phyloP scores from a whole-genome alignment of 768 basidiomycete species.

The Amanita phalloides region DNA sequence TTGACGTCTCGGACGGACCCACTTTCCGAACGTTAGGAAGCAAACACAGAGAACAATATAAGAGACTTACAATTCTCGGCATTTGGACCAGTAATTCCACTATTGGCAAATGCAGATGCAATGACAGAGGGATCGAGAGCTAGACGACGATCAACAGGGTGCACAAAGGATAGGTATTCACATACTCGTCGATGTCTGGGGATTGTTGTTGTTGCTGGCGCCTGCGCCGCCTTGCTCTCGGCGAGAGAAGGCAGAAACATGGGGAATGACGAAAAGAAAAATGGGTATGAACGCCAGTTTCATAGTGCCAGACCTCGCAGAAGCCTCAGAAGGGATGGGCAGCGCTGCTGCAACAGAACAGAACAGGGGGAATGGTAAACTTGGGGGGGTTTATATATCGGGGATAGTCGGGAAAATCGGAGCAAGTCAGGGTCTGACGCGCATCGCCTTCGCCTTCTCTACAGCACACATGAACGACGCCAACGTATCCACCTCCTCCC shows the following conservation, averaged over 20 bases:
- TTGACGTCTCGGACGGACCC: conserved; percentile 38
- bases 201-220: conserved; percentile 13
- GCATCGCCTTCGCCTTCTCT: conserved; percentile 40
- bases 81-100: conserved; percentile 31
- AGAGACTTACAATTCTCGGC: conserved; percentile 10
- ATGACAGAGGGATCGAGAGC: conserved; percentile 44
- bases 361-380: conserved; percentile 13
- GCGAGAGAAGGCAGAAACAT: conserved; percentile 17
- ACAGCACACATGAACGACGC: conserved; percentile 73
- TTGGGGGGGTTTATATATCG: background rate
- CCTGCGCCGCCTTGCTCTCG: conserved; percentile 7
- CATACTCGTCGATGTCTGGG: conserved; percentile 34
- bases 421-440: background rate
- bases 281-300: conserved; percentile 35
- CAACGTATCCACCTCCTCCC: conserved; percentile 74
- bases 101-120: conserved; percentile 35
- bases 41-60: conserved; percentile 6
- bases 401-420: background rate
- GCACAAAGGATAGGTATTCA: background rate
- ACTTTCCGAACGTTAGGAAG: conserved; percentile 14
- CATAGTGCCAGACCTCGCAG: conserved; percentile 40
- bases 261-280: conserved; percentile 25
- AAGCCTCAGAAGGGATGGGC: conserved; percentile 30
- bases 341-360: conserved; percentile 43
- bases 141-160: conserved; percentile 8